Base-by-base conservation (phyloP, 441 rosid species). In the Melianthus villosus region DNA sequence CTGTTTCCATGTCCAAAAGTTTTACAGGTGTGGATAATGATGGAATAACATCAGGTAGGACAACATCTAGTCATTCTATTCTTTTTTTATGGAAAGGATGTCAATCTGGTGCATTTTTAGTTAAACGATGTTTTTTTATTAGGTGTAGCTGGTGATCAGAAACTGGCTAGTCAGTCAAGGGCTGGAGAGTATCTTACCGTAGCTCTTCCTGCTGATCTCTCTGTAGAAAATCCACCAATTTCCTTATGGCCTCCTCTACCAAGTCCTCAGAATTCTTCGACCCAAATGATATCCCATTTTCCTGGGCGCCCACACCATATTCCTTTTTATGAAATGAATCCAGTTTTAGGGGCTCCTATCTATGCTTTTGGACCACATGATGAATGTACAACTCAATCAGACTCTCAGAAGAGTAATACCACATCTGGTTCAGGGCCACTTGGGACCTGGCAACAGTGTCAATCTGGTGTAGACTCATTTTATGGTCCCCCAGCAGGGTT, bases 201-300 rank as follows among this genome's bases (percentile, higher is more conserved):
- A 33, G 67, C 99, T 46, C 93, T 91, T 44, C 99, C 96, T 16
- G 94, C 93, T 33, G 99, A 91, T 68, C 93, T 91, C 25, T 82
- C 94, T 46, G 81, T 85, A 32, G 99, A 85, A 42, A 91, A 72
- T 9, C 70, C 76, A 7, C 94, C 94, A 28, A 69, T 82, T 31
- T 73, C 93, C 38, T 28, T 75, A 40, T 91, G 93, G 94, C 82
- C 92, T 26, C 65, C 84, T 20, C 48, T 75, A 32, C 75, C 77
- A 7, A 75, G 82, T 65, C 86, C 92, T 10, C 96, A 78, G 49
- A 70, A 62, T 56, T 39, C 85, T 42, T 70, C 89, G n/a, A 66
- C 59, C 50, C 93, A 68, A 57, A 75, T 91, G 75, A 68, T 85
- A 54, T 75, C 85, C 22, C 94, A 79, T 63, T 76, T 91, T 34